Conservation (phyloP, 108 stramenopile genomes). For the Cyclostephanos invisitatus region DNA sequence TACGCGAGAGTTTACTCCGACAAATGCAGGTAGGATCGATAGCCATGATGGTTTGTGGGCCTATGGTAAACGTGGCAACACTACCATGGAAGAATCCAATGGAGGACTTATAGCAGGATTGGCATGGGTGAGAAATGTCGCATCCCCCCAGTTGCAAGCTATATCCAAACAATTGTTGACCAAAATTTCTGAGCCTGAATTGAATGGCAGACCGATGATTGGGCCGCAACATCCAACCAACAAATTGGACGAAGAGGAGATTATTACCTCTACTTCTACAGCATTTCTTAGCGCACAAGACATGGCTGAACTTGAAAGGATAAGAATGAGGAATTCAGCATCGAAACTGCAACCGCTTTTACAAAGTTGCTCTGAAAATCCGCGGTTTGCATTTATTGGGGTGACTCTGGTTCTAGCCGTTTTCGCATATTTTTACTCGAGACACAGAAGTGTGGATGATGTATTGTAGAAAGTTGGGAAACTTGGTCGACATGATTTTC, state of each 20-base stretch:
- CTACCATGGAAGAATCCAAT: slow-evolving; percentile 28
- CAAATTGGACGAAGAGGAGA: slow-evolving; percentile 22
- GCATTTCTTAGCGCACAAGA: slow-evolving; percentile 36
- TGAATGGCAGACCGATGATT: slow-evolving; percentile 32
- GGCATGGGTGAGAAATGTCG: slow-evolving; percentile 41
- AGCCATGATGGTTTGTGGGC: background rate
- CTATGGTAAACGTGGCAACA: slow-evolving; percentile 2
- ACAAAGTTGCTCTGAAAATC: slow-evolving; percentile 22
- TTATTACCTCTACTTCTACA: slow-evolving; percentile 34
- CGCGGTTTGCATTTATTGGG: slow-evolving; percentile 29
- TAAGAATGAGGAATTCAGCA: slow-evolving; percentile 20
- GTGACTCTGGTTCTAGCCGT: slow-evolving; percentile 33
- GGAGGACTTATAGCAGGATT: slow-evolving; percentile 26
- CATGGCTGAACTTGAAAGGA: slow-evolving; percentile 34
- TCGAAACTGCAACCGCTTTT: slow-evolving; percentile 10
- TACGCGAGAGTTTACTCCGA: background rate
- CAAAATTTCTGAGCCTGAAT: slow-evolving; percentile 31
- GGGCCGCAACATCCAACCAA: slow-evolving; percentile 19
- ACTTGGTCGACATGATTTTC: too few species aligned
- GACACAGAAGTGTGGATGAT: slow-evolving; percentile 35
- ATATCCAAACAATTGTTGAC: slow-evolving; percentile 36
- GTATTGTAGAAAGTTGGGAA: slow-evolving; percentile 12
- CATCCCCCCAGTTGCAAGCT: slow-evolving; percentile 42
- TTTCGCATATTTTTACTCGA: slow-evolving; percentile 32
- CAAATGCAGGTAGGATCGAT: background rate